Conservation (phyloP, 1,284 basidiomycete genomes). For the Wallemia ichthyophaga region DNA sequence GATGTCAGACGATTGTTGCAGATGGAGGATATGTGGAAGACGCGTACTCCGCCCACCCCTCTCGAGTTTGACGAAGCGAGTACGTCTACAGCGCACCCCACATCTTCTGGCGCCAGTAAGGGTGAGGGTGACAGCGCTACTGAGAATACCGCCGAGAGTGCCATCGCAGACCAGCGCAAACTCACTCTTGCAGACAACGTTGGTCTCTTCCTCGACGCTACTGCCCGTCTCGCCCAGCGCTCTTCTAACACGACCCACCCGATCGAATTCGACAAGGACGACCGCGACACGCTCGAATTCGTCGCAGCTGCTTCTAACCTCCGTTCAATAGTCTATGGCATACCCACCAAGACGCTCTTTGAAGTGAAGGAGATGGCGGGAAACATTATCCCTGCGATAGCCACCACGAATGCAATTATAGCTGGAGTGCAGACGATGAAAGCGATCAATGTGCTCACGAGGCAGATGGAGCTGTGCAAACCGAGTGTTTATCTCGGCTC, state of each 20-base stretch:
- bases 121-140: too few relatives aligned
- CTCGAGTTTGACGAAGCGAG: constrained; percentile 46
- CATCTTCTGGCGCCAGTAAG: too few relatives aligned
- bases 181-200: constrained; percentile 49
- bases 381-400: constrained; percentile 96
- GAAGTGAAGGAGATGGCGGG: constrained; percentile 98
- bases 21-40: constrained; percentile 97
- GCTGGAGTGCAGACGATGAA: constrained; percentile 81
- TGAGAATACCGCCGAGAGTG: constrained; percentile 11
- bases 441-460: constrained; percentile 45
- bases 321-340: constrained; percentile 64
- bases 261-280: constrained; percentile 90
- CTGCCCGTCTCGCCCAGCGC: constrained; percentile 5
- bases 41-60: constrained; percentile 50
- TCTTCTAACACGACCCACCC: constrained; percentile 31
- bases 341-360: constrained; percentile 68
- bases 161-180: constrained; percentile 47
- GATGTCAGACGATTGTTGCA: constrained; percentile 67
- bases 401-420: constrained; percentile 92
- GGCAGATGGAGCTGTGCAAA: constrained; percentile 3
- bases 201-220: constrained; percentile 42
- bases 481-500: constrained; percentile 22
- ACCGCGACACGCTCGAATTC: constrained; percentile 85
- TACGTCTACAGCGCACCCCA: constrained; percentile 12
- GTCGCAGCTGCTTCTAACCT: constrained; percentile 83